Evolutionary conservation across 345 rosid genomes (phyloP), one percentile per base, ranked within the genome.

Genomic region (Bruguiera parviflora): DNA sequence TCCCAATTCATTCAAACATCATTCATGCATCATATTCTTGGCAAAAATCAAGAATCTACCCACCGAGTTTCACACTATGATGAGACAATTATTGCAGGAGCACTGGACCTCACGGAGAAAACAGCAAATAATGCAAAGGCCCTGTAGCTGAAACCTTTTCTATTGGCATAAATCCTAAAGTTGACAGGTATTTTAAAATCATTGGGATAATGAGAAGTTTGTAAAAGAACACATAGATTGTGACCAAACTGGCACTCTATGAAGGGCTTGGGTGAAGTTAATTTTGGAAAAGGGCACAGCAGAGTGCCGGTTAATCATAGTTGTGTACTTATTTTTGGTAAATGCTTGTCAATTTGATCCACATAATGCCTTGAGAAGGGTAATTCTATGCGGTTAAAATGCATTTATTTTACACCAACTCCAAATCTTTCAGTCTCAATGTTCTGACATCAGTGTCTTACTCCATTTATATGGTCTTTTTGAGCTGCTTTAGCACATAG

Each of bases 11-110:
- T 35, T 35, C 8, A 8, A 5, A 35, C 39, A 35, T 35, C 39
- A 6, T 35, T 35, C 0, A 1, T 32, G 7, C 35, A 32, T 32
- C 5, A 32, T 32, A 32, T 32, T 37, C 9, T 6, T 9, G 2
- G 11, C 11, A 5, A 32, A 32, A 32, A 37, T 37, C 43, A 37
- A 8, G 43, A 8, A 32, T 32, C 6, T 32, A 5, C 8, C 33
- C 33, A 32, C 6, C 1, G 5, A 32, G 33, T 32, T 32, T 32
- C 33, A 32, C 7, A 32, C 6, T 32, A 32, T 74, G 96, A 94
- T 32, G 98, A 91, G 78, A 94, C 97, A 8, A 94, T 94, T 68
- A 91, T 94, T 67, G 91, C 92, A 28, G 98, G 97, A 75, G 98
- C 98, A 69, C 98, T 94, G 70, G 96, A 88, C 67, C 95, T 91